Conservation (phyloP, 2,329 filamentous ascomycete species). For the Teratosphaeria destructans region DNA sequence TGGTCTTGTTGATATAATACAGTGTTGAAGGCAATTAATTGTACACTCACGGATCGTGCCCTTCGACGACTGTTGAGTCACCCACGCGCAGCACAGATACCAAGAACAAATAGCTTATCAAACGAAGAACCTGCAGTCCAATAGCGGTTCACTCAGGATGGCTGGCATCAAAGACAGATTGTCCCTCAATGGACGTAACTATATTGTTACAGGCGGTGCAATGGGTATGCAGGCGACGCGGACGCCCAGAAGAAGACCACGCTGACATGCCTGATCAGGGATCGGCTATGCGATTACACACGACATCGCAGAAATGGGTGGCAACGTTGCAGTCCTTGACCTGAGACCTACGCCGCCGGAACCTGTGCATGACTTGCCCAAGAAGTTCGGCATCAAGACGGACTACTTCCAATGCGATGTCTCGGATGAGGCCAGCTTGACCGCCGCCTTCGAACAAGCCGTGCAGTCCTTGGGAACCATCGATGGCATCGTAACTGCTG, state of each 20-base stretch:
- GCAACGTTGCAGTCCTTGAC: constrained; percentile 48
- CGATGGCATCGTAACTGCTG: constrained; percentile 21
- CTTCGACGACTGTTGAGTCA: no score
- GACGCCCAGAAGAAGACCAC: not conserved
- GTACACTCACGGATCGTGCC: no score
- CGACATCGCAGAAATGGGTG: constrained; percentile 19
- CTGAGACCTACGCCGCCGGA: constrained; percentile 38
- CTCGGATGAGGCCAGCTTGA: constrained; percentile 17
- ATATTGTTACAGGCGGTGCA: not conserved
- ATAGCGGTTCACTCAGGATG: not conserved
- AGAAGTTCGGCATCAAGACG: constrained; percentile 53
- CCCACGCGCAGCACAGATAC: no score
- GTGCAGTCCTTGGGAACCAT: constrained; percentile 14
- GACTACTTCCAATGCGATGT: constrained; percentile 29
- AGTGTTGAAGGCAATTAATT: not conserved
- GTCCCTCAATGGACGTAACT: not conserved
- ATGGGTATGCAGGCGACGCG: not conserved
- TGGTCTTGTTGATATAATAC: not conserved
- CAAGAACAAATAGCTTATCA: no score
- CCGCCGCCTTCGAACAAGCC: constrained; percentile 15
- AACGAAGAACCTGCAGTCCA: no score
- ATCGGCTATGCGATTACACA: constrained; percentile 17
- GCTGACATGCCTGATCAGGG: not conserved
- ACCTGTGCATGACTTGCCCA: constrained; percentile 21
- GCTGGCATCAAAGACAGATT: not conserved